phyloP scores from a whole-genome alignment of 23 red algal genomes.

The Gracilaria vermiculophylla region DNA sequence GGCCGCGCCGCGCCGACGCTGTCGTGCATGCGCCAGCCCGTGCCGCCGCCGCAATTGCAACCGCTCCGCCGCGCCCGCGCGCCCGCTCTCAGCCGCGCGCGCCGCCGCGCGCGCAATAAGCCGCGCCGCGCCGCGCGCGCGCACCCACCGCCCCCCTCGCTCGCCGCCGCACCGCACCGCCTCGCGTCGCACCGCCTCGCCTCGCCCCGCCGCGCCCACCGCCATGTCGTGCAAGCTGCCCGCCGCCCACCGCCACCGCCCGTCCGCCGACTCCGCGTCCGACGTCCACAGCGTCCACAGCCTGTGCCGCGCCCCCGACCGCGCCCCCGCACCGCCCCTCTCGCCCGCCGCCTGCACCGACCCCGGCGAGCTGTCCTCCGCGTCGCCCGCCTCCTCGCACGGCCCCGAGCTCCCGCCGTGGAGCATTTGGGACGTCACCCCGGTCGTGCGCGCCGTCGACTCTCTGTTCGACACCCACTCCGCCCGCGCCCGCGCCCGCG shows the following conservation, averaged over 20 bases:
- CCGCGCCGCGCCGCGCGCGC: too few species aligned
- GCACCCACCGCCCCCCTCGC: too few species aligned
- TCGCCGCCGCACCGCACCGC: not conserved
- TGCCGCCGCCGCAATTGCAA: not conserved
- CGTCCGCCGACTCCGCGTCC: not conserved
- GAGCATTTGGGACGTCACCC: not conserved
- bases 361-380: not conserved
- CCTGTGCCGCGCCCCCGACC: not conserved
- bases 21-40: not conserved
- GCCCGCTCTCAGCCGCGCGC: too few species aligned
- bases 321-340: not conserved
- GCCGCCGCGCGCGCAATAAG: too few species aligned
- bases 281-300: not conserved
- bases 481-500: not conserved
- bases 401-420: not conserved
- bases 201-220: not conserved
- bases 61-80: too few species aligned
- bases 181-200: not conserved
- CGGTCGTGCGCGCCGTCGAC: not conserved
- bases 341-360: not conserved
- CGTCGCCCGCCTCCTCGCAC: not conserved
- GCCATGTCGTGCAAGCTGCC: not conserved
- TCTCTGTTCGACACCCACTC: not conserved
- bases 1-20: not conserved
- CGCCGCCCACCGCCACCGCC: not conserved